phyloP scores from a whole-genome alignment of 1,284 basidiomycete species.

The Meripilus lineatus region DNA sequence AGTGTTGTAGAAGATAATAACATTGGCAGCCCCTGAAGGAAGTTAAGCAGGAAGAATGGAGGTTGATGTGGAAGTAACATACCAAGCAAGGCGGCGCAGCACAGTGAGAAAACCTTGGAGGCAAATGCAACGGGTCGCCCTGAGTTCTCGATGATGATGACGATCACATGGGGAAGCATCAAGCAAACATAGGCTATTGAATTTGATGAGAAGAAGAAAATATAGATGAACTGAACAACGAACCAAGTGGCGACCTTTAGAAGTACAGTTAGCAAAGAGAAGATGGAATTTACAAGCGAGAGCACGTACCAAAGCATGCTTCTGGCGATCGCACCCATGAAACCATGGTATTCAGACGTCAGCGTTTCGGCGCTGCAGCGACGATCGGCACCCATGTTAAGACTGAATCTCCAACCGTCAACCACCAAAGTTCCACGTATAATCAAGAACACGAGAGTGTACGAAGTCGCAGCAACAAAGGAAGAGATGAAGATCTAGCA shows the following conservation, averaged over 20 bases:
- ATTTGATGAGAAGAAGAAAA: conserved; percentile 1
- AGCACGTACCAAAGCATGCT: conserved; percentile 62
- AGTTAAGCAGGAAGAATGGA: conserved; percentile 12
- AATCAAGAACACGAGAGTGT: conserved; percentile 52
- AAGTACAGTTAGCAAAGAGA: conserved; percentile 7
- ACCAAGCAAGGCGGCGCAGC: conserved; percentile 56
- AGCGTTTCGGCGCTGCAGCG: conserved; percentile 35
- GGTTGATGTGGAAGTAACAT: conserved; percentile 17
- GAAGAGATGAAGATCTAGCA: conserved; percentile 52
- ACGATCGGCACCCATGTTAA: conserved; percentile 37
- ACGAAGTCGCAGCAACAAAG: conserved; percentile 48
- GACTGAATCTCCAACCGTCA: conserved; percentile 40
- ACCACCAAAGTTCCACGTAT: conserved; percentile 47
- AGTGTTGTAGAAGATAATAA: conserved; percentile 61
- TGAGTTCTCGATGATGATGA: conserved; percentile 43
- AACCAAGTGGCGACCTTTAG: conserved; percentile 58
- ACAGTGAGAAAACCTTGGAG: conserved; percentile 43
- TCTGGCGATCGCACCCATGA: conserved; percentile 52
- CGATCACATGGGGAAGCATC: conserved; percentile 55
- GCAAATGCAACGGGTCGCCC: conserved; percentile 39
- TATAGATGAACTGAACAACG: conserved; percentile 16
- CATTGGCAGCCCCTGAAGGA: conserved; percentile 53
- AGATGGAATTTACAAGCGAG: conserved; percentile 4
- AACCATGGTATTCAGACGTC: conserved; percentile 46
- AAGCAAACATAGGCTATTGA: conserved; percentile 50